Conservation (phyloP, 2,329 filamentous ascomycete species). For the Xylaria sp. region DNA sequence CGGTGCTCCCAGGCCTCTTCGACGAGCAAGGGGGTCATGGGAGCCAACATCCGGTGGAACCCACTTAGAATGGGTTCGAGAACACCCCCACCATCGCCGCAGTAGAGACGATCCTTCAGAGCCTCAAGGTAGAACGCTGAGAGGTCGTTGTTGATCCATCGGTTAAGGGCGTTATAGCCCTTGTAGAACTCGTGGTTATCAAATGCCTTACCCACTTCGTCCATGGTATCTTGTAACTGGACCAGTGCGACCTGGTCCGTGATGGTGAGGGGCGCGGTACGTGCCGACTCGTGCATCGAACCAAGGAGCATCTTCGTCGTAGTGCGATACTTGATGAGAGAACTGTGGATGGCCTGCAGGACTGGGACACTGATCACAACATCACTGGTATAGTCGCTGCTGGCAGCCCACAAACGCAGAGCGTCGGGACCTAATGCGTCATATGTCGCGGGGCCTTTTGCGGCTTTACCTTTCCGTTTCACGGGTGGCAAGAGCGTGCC, state of each 20-base stretch:
- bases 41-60: constrained; percentile 80
- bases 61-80: constrained; percentile 75
- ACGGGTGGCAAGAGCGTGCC: constrained; percentile 79
- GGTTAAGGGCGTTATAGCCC: constrained; percentile 76
- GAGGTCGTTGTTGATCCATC: constrained; percentile 83
- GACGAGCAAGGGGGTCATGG: constrained; percentile 83
- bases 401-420: constrained; percentile 89
- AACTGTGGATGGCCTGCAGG: constrained; percentile 78
- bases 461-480: constrained; percentile 68
- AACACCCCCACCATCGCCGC: constrained; percentile 74
- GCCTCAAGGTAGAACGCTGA: constrained; percentile 95
- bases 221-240: constrained; percentile 74
- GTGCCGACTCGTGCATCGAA: constrained; percentile 68
- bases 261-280: constrained; percentile 62
- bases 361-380: constrained; percentile 83
- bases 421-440: constrained; percentile 87
- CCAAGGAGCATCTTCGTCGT: constrained; percentile 93
- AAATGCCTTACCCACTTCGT: constrained; percentile 72
- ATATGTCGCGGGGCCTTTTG: constrained; percentile 55
- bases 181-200: constrained; percentile 83
- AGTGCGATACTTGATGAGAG: constrained; percentile 85
- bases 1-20: constrained; percentile 88
- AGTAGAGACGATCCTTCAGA: constrained; percentile 91
- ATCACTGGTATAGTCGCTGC: constrained; percentile 90
- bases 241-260: constrained; percentile 80